Conservation (phyloP, 1,139 yeast species). For the Diutina neorugosa region DNA sequence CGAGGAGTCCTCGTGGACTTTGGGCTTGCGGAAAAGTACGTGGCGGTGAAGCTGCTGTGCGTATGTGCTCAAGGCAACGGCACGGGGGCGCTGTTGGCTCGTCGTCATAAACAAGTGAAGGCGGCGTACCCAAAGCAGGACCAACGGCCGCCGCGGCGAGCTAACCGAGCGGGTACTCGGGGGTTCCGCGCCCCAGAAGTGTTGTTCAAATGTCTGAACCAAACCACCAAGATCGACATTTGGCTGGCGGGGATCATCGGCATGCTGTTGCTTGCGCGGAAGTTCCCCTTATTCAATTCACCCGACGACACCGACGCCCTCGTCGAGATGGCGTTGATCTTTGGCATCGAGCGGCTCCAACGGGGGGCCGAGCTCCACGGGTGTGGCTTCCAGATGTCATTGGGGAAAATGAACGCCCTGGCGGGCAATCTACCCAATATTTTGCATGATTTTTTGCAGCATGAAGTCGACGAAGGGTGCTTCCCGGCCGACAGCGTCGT, state of each 20-base stretch:
- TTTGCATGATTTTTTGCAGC: conserved; percentile 17
- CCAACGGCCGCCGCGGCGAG: conserved; percentile 78
- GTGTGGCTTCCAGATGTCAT: conserved; percentile 63
- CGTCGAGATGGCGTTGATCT: conserved; percentile 71
- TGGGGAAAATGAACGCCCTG: conserved; percentile 12
- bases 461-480: conserved; percentile 23
- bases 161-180: conserved; percentile 96
- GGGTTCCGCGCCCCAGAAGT: conserved; percentile 97
- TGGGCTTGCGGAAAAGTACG: conserved; percentile 65
- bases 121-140: conserved; percentile 76
- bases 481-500: conserved; percentile 29
- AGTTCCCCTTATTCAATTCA: conserved; percentile 82
- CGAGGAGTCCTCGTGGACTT: conserved; percentile 85
- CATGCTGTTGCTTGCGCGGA: conserved; percentile 53
- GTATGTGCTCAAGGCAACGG: conserved; percentile 18
- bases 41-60: conserved; percentile 17
- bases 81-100: conserved; percentile 9
- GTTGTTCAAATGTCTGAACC: conserved; percentile 75
- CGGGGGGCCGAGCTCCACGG: conserved; percentile 82
- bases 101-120: conserved; percentile 26
- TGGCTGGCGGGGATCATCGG: conserved; percentile 92
- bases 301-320: conserved; percentile 89
- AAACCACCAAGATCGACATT: conserved; percentile 68
- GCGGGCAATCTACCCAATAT: conserved; percentile 23
- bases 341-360: conserved; percentile 65